A percentile compares a stretch with the other conserved stretches of the same genome.
phyloP scores from a whole-genome alignment of 2,329 filamentous ascomycete species.

The Coleophoma cylindrospora region DNA sequence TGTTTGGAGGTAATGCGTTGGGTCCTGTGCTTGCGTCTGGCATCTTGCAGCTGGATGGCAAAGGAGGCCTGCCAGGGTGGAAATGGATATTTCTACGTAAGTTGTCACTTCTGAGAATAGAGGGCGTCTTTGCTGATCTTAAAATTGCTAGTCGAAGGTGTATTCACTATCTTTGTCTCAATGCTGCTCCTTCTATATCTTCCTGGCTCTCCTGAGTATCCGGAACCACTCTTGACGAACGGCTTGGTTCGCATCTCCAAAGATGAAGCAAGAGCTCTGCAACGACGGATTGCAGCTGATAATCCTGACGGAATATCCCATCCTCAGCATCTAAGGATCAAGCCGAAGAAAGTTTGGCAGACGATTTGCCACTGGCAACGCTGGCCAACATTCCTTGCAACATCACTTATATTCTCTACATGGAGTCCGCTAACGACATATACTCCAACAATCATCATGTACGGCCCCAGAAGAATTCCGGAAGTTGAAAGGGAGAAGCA shows the following conservation, averaged over 20 bases:
- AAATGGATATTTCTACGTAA: slow-evolving; percentile 11
- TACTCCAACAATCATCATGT: slow-evolving; percentile 20
- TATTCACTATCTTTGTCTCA: slow-evolving; percentile 25
- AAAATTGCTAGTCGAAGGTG: slow-evolving; percentile 18
- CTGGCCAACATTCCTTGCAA: slow-evolving; percentile 23
- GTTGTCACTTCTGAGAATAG: background rate
- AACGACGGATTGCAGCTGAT: slow-evolving; percentile 33
- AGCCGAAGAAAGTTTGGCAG: slow-evolving; percentile 9
- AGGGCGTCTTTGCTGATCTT: no score
- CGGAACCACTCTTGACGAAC: slow-evolving; percentile 27
- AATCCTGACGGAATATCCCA: slow-evolving; percentile 32
- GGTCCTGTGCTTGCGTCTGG: slow-evolving; percentile 52
- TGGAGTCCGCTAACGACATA: slow-evolving; percentile 22
- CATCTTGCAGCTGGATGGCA: slow-evolving; percentile 11
- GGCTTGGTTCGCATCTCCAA: slow-evolving; percentile 28
- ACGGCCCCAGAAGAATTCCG: background rate
- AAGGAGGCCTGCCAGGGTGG: slow-evolving; percentile 9
- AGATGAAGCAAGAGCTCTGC: slow-evolving; percentile 35
- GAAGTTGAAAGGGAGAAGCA: no score
- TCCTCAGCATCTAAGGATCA: slow-evolving; percentile 28
- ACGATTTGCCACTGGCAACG: slow-evolving; percentile 17
- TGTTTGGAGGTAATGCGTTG: slow-evolving; percentile 54
- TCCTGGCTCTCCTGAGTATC: slow-evolving; percentile 30
- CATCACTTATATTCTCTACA: slow-evolving; percentile 10
- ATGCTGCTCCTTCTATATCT: slow-evolving; percentile 34